These are phyloP conservation scores for Mortierella alpina DNA, from an alignment of 192 early-diverging fungal genomes.

Conservation along the genomic window DNA sequence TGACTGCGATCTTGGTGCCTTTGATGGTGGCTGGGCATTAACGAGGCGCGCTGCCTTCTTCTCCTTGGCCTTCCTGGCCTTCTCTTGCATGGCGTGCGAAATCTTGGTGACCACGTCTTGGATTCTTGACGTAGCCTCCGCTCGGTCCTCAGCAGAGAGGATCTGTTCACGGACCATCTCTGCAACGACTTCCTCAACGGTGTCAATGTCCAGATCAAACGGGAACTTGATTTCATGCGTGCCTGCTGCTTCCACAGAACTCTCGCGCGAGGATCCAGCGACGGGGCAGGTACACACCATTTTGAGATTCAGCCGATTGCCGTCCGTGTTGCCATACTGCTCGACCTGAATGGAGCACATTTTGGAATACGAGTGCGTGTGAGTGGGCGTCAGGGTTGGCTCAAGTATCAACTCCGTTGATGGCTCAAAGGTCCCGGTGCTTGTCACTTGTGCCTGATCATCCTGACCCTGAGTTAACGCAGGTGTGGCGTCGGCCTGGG, in stretches of 20 bases:
- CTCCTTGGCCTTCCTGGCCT: constrained; percentile 8
- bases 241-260: constrained; percentile 27
- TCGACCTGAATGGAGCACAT: constrained; percentile 61
- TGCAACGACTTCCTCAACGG: constrained; percentile 76
- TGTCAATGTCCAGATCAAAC: constrained; percentile 73
- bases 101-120: constrained; percentile 42
- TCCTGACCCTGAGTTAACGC: neutral
- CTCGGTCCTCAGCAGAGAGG: constrained; percentile 45
- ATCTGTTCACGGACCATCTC: constrained; percentile 68
- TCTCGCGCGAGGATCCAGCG: constrained; percentile 46
- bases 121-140: constrained; percentile 46
- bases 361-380: constrained; percentile 58
- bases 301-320: constrained; percentile 45
- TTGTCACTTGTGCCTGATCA: neutral
- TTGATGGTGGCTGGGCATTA: no score
- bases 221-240: constrained; percentile 77
- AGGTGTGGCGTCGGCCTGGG: no score
- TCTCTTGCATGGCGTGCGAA: constrained; percentile 15
- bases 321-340: constrained; percentile 62
- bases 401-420: neutral
- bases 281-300: constrained; percentile 53
- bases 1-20: neutral
- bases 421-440: neutral
- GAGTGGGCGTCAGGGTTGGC: constrained; percentile 41
- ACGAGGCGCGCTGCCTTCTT: no score